Conservation (phyloP, 805 yeast species). For the Starmerella sirachaensis region DNA sequence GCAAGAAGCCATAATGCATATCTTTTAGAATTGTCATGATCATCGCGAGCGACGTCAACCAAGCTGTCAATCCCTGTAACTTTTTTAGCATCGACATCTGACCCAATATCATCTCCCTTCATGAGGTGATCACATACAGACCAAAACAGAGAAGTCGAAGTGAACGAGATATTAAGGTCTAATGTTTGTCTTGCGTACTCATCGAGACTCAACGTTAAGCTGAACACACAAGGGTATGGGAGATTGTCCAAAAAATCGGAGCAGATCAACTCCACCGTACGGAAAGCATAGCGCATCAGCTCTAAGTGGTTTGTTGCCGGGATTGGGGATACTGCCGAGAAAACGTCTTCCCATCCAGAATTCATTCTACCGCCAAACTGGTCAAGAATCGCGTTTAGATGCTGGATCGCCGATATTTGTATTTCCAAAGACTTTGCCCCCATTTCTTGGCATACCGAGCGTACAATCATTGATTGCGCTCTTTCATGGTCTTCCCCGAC, state of each 20-base stretch:
- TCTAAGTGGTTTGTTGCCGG: slow-evolving; percentile 25
- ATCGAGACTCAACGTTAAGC: slow-evolving; percentile 58
- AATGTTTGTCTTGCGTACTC: slow-evolving; percentile 57
- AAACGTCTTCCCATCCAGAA: slow-evolving; percentile 63
- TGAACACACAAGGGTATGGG: slow-evolving; percentile 52
- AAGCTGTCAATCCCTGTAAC: slow-evolving; percentile 16
- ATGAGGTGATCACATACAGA: slow-evolving; percentile 62
- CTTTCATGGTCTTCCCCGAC: slow-evolving; percentile 9
- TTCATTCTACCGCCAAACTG: slow-evolving; percentile 54
- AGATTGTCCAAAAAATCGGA: slow-evolving; percentile 71
- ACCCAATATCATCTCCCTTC: slow-evolving; percentile 20
- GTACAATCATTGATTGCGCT: slow-evolving; percentile 31
- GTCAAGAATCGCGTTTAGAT: slow-evolving; percentile 62
- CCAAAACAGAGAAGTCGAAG: slow-evolving; percentile 90
- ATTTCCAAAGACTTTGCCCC: slow-evolving; percentile 51
- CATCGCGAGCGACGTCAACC: slow-evolving; percentile 23
- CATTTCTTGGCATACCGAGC: slow-evolving; percentile 37
- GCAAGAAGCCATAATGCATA: slow-evolving; percentile 53
- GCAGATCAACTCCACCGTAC: slow-evolving; percentile 66
- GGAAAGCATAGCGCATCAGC: slow-evolving; percentile 60
- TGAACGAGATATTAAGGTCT: slow-evolving; percentile 80
- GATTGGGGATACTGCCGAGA: slow-evolving; percentile 37
- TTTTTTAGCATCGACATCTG: slow-evolving; percentile 3
- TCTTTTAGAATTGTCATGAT: slow-evolving; percentile 13
- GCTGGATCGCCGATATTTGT: slow-evolving; percentile 47